These are phyloP conservation scores for Phaeosphaeriaceae sp. DNA, from an alignment of 2,329 filamentous ascomycete species.

Conservation along the genomic window DNA sequence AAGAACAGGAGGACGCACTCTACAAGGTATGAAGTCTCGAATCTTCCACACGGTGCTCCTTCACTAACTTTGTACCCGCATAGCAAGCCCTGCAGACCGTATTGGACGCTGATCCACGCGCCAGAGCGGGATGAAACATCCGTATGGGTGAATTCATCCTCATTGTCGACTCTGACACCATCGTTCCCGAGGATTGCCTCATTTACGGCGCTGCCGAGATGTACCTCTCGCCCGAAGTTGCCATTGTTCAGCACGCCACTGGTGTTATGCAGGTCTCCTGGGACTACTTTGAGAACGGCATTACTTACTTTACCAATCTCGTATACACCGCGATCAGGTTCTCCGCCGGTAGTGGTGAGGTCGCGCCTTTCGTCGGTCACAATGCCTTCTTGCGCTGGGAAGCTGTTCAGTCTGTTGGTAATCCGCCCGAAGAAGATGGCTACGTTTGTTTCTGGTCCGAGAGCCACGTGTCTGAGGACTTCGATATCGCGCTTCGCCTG, in stretches of 20 bases:
- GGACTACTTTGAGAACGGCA: slow-evolving; percentile 75
- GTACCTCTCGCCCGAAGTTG: slow-evolving; percentile 79
- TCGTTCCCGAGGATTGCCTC: slow-evolving; percentile 70
- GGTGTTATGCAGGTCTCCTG: slow-evolving; percentile 72
- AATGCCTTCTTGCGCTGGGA: slow-evolving; percentile 76
- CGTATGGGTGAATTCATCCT: slow-evolving; percentile 83
- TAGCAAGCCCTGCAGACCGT: slow-evolving; percentile 62
- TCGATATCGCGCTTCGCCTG: slow-evolving; percentile 74
- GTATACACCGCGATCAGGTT: slow-evolving; percentile 76
- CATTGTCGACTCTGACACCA: slow-evolving; percentile 53
- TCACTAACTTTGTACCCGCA: background rate
- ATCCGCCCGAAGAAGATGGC: slow-evolving; percentile 58
- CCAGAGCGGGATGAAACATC: slow-evolving; percentile 79
- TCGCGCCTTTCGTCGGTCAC: slow-evolving; percentile 76
- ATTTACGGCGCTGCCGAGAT: slow-evolving; percentile 82
- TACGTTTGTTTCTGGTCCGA: slow-evolving; percentile 75
- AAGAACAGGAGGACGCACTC: slow-evolving; percentile 42
- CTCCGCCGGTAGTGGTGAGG: slow-evolving; percentile 72
- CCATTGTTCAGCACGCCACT: slow-evolving; percentile 76
- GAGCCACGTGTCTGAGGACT: slow-evolving; percentile 77
- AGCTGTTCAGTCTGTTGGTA: slow-evolving; percentile 63
- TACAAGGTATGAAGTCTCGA: slow-evolving; percentile 7
- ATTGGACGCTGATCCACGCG: slow-evolving; percentile 72
- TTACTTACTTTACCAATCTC: slow-evolving; percentile 78
- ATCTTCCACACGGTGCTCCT: background rate